Evolutionary conservation across 768 basidiomycete genomes (phyloP).

Genomic region (Porpolomopsis calyptriformis): DNA sequence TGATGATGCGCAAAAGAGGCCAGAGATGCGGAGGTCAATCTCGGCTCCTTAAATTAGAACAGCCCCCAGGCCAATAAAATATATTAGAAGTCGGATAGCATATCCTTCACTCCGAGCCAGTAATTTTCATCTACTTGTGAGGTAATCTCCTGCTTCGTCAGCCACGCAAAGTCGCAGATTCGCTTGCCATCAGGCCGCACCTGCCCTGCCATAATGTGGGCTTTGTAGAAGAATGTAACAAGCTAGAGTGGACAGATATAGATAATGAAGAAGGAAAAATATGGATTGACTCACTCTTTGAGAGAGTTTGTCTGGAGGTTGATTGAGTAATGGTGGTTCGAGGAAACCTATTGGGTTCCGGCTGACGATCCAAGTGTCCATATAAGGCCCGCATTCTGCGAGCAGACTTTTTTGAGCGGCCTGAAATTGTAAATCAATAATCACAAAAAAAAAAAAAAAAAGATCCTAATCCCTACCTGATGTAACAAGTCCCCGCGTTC

Average conservation of each 20-base stretch:
- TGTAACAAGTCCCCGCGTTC: constrained; percentile 63
- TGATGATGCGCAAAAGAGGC: constrained; percentile 77
- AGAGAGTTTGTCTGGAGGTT: constrained; percentile 17
- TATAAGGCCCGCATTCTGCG: constrained; percentile 63
- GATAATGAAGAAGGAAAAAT: not conserved
- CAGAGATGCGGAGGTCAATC: constrained; percentile 40
- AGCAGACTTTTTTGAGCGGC: constrained; percentile 64
- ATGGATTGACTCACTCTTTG: constrained; percentile 27
- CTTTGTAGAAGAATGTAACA: constrained; percentile 85
- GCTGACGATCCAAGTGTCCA: constrained; percentile 94
- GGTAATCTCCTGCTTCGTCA: constrained; percentile 86
- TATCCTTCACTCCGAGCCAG: constrained; percentile 70
- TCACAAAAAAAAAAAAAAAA: not conserved
- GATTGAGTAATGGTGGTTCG: constrained; percentile 33
- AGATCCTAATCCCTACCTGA: constrained; percentile 38
- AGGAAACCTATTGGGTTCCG: constrained; percentile 78
- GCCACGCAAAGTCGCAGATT: constrained; percentile 79
- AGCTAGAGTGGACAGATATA: constrained; percentile 32
- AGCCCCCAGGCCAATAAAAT: constrained; percentile 3
- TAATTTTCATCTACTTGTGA: constrained; percentile 55
- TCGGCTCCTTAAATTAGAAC: constrained; percentile 36
- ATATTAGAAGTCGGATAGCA: constrained; percentile 58
- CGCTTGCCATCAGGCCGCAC: constrained; percentile 44
- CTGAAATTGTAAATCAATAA: constrained; percentile 26
- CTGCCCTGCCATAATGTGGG: constrained; percentile 85